phyloP scores from a whole-genome alignment of 1,284 basidiomycete genomes.

The Tetrapyrgos nigripes region DNA sequence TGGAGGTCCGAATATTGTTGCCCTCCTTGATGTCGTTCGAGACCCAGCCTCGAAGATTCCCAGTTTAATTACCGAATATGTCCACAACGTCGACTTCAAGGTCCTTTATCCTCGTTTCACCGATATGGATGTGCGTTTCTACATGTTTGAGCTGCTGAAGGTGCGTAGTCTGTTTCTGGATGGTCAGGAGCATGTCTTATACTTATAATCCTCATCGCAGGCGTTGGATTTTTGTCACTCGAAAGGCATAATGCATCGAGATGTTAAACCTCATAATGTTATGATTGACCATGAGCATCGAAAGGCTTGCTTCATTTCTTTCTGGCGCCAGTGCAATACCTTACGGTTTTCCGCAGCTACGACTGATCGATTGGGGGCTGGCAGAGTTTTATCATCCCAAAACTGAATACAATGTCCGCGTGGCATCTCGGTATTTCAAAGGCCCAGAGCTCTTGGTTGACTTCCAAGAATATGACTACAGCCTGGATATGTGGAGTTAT shows the following conservation, averaged over 20 bases:
- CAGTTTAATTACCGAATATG: conserved; percentile 97
- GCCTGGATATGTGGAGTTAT: conserved; percentile 97
- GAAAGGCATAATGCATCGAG: conserved; percentile 98
- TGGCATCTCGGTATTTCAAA: conserved; percentile 98
- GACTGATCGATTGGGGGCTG: conserved; percentile 98
- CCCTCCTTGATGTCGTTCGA: conserved; percentile 93
- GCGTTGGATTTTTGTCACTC: conserved; percentile 98
- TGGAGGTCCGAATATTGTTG: conserved; percentile 92
- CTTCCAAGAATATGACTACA: conserved; percentile 98
- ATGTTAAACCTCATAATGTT: conserved; percentile 99
- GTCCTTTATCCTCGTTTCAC: conserved; percentile 94
- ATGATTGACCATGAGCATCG: conserved; percentile 99
- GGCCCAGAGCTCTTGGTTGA: conserved; percentile 97
- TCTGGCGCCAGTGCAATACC: background rate
- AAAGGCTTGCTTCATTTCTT: conserved; percentile 61
- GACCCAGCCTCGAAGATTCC: conserved; percentile 96
- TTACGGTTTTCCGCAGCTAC: conserved; percentile 58
- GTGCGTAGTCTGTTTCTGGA: conserved; percentile 41
- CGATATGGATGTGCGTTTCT: conserved; percentile 95
- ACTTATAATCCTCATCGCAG: conserved; percentile 48
- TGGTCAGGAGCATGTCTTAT: conserved; percentile 10
- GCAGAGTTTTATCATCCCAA: conserved; percentile 99
- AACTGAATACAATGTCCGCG: conserved; percentile 98
- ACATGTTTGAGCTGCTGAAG: conserved; percentile 97
- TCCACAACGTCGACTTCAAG: conserved; percentile 99